Base-by-base conservation (phyloP, 257 asterid species). In the Parsonsia alboflavescens region DNA sequence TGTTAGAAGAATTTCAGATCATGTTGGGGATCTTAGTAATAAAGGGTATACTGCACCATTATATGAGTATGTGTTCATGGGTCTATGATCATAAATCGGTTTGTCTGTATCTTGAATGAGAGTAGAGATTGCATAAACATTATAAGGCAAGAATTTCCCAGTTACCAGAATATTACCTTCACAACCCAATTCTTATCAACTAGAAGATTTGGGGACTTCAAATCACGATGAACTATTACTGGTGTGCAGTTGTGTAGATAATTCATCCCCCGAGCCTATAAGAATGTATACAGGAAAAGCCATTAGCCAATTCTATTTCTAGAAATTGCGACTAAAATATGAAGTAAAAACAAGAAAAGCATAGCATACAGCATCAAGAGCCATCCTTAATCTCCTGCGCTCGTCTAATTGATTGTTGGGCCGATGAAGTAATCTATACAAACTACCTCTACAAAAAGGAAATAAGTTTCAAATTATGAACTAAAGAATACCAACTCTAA, bases 131-230 rank as follows among this genome's bases (percentile, higher is more conserved):
- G 69, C 12, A 56, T 22, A 53, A 53, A 73, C 69, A 73, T 58
- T 41, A 76, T 42, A 33, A 33, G 49, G 49, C 46, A 4, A 24
- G 33, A 76, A 45, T 58, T 71, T 76, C 74, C 59, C 72, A 33
- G 80, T 73, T 41, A 56, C 36, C 68, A 75, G 78, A 79, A 81
- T 30, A 71, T 75, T 82, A 93, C 98, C 98, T 93, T 93, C 68
- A 91, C 97, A 78, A 89, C 96, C 97, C 98, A 93, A 80, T 93
- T 91, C 86, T 86, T 93, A 82, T 93, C 98, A 76, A 93, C 98
- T 19, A 93, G 96, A 87, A 93, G 96, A 86, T 93, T 93, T 52
- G 98, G 97, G 76, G 98, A 87, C 92, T 93, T 93, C 81, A 93
- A 85, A 88, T 93, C 98, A 70, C 98, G 96, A 80, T 93, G 98